These are phyloP conservation scores for Colletotrichum sp. DNA, from an alignment of 2,329 filamentous ascomycete species.

Conservation along the genomic window DNA sequence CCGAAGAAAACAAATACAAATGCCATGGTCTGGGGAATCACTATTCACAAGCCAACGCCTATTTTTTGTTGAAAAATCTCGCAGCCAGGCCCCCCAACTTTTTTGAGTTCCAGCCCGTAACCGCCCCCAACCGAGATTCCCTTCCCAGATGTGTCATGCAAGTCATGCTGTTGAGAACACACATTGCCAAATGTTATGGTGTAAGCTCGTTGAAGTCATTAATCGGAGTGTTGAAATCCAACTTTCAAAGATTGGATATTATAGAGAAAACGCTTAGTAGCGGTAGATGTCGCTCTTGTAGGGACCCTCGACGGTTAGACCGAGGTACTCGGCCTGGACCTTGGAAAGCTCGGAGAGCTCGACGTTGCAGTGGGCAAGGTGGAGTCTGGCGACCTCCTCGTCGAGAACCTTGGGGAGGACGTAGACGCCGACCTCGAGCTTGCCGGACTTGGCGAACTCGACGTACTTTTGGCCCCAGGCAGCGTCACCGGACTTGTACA, in stretches of 20 bases:
- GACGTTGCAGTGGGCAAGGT: constrained; percentile 91
- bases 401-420: constrained; percentile 98
- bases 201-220: constrained; percentile 24
- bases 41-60: constrained; percentile 36
- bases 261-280: constrained; percentile 45
- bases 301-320: constrained; percentile 83
- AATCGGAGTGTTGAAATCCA: constrained; percentile 21
- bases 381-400: constrained; percentile 95
- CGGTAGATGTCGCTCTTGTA: constrained; percentile 88
- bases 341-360: constrained; percentile 86
- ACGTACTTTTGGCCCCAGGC: constrained; percentile 92
- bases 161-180: constrained; percentile 50
- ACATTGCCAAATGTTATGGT: constrained; percentile 28
- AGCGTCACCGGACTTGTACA: constrained; percentile 91
- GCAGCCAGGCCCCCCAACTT: constrained; percentile 30
- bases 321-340: constrained; percentile 94
- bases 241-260: constrained; percentile 25
- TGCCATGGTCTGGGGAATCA: constrained; percentile 33
- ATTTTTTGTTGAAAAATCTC: constrained; percentile 39
- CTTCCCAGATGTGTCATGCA: constrained; percentile 40
- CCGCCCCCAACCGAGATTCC: constrained; percentile 23
- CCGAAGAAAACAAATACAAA: constrained; percentile 27
- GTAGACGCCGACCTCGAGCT: constrained; percentile 92
- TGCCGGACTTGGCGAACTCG: constrained; percentile 91
- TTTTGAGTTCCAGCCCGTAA: constrained; percentile 30